These are phyloP conservation scores for Aureobasidium namibiae DNA, from an alignment of 2,329 filamentous ascomycete species.

Conservation along the genomic window DNA sequence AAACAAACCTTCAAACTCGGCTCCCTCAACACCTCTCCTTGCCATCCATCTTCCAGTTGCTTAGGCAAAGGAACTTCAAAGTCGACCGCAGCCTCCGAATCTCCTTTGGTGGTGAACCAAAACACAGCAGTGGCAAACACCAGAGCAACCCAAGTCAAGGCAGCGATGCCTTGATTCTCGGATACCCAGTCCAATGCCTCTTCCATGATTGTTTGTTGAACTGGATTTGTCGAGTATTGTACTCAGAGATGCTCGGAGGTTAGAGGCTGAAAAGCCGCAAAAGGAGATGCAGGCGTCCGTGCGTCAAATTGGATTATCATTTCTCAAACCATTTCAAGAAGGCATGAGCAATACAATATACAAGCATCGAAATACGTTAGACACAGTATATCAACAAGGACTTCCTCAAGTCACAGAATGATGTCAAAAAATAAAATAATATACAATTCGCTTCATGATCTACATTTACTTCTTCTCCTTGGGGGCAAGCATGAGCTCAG, in stretches of 20 bases:
- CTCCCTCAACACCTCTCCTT: conserved; percentile 49
- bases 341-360: background rate
- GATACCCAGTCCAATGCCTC: conserved; percentile 10
- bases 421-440: background rate
- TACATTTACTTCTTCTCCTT: conserved; percentile 52
- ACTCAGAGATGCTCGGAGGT: background rate
- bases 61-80: conserved; percentile 58
- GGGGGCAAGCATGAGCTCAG: conserved; percentile 91
- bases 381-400: background rate
- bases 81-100: conserved; percentile 37
- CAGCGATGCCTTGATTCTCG: background rate
- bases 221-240: background rate
- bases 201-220: background rate
- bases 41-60: conserved; percentile 45
- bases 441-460: conserved; percentile 4
- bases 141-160: conserved; percentile 2
- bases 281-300: background rate
- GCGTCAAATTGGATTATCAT: conserved; percentile 2
- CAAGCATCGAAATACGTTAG: background rate
- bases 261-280: background rate
- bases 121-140: background rate
- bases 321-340: background rate
- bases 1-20: conserved; percentile 49
- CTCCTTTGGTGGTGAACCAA: background rate
- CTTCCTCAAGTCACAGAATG: background rate